Evolutionary conservation across 331 rosid species (phyloP).

Genomic region (Malus hybrid): DNA sequence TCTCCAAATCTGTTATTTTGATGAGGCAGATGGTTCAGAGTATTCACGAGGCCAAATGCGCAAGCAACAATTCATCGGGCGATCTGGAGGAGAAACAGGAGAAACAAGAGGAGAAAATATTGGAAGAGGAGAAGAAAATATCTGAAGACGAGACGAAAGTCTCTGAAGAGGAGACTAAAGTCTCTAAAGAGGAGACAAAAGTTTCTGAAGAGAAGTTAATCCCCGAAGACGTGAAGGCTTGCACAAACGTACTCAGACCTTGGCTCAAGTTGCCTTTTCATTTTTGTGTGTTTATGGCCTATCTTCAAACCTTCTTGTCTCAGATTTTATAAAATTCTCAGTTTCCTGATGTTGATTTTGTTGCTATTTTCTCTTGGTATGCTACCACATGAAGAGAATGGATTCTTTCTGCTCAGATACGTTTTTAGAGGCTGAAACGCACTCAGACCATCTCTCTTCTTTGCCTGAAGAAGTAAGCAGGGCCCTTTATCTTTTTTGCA

Average conservation of each 20-base stretch:
- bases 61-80: conserved; percentile 20
- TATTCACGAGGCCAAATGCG: conserved; percentile 46
- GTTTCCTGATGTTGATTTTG: not conserved
- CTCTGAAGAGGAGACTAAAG: conserved; percentile 29
- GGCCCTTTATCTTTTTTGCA: not conserved
- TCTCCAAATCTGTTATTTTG: conserved; percentile 12
- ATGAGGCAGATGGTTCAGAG: conserved; percentile 69
- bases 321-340: not conserved
- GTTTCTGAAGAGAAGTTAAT: conserved; percentile 44
- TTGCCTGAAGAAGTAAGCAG: conserved; percentile 35
- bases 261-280: not conserved
- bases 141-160: conserved; percentile 21
- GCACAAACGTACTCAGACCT: conserved; percentile 33
- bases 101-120: not conserved
- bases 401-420: conserved; percentile 43
- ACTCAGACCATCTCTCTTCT: conserved; percentile 20
- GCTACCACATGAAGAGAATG: conserved; percentile 27
- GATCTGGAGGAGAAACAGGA: not conserved
- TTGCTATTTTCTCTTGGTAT: conserved; percentile 15
- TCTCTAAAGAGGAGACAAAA: conserved; percentile 31
- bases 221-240: conserved; percentile 32
- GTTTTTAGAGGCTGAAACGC: conserved; percentile 22
- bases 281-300: not conserved
- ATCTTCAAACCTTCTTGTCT: not conserved
- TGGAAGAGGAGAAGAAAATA: not conserved